Base-by-base conservation (phyloP, 352 stramenopile species). In the Pythium phragmitis region DNA sequence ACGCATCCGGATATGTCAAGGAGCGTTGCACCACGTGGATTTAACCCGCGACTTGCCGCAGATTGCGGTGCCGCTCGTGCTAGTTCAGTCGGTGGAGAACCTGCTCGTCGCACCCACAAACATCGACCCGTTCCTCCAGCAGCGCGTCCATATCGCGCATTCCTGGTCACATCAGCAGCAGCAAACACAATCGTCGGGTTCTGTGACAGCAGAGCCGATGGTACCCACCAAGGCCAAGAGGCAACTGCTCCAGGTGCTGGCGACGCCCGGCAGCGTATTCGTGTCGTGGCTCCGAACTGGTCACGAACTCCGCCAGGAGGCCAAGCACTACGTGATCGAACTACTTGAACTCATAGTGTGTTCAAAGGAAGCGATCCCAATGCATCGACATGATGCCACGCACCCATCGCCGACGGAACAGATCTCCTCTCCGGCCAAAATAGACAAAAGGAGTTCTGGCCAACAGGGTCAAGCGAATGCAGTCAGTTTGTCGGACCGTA, bases 81-180 rank as follows among this genome's bases (percentile, higher is more conserved):
- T 96, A 7, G 74, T 97, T 13, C 87, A 98, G 63, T 96, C 87
- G 4, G 86, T 94, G 4, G 91, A 98, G 53, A 96, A 97, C 64
- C 68, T 75, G 6, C 74, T 98, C 3, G 80, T 98, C 39, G 86
- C 82, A 4, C 80, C 92, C 2, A 77, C 87, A n/a, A 97, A 93
- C 33, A 89, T 97, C 4, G 92, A 98, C 57, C 74, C 82, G 19
- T 97, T 97, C 53, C 77, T 98, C 7, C 85, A 96, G 61, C 81
- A 87, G n/a, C 78, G 87, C 14, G 62, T 73, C 2, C 87, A 72
- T 3, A 73, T 88, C 4, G 70, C 88, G 11, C 82, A 93, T 26
- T 80, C 82, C 46, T 93, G 84, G 84, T 93, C 84, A 8, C 84
- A 93, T 49, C 82, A 91, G 55, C 84, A 74, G 7, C 82, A 91